These are phyloP conservation scores for Aspergillus sp. DNA, from an alignment of 2,329 filamentous ascomycete genomes.

Conservation along the genomic window DNA sequence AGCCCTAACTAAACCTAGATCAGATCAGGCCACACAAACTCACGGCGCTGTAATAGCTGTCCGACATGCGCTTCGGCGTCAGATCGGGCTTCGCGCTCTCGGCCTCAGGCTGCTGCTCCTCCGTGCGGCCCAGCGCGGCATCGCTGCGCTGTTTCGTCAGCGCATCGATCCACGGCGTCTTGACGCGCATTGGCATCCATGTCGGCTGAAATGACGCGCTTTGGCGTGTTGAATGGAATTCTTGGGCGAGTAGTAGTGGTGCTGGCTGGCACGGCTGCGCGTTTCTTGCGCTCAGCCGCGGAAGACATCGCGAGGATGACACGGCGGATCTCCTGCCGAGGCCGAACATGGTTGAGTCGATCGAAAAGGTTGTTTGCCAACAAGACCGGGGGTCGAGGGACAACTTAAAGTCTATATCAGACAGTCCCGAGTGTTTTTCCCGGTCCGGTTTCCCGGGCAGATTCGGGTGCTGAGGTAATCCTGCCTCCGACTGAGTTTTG, in stretches of 20 bases:
- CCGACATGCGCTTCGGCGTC: constrained; percentile 58
- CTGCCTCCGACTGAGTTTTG: too few species aligned
- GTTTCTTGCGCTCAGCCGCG: constrained; percentile 3
- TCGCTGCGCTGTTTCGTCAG: constrained; percentile 44
- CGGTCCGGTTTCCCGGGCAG: neutral
- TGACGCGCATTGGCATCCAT: constrained; percentile 49
- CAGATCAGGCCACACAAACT: too few species aligned
- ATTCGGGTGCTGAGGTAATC: too few species aligned
- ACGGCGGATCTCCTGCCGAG: constrained; percentile 11
- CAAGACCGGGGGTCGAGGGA: neutral
- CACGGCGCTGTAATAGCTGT: constrained; percentile 61
- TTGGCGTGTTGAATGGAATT: constrained; percentile 21
- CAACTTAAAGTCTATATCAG: constrained; percentile 2
- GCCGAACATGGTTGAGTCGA: constrained; percentile 9
- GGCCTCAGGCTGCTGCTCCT: too few species aligned
- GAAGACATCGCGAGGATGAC: constrained; percentile 13
- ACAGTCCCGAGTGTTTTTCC: constrained; percentile 8
- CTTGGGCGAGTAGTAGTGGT: constrained; percentile 6
- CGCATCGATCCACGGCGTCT: constrained; percentile 61
- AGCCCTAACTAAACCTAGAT: constrained; percentile 6
- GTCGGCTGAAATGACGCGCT: constrained; percentile 21
- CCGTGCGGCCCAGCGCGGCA: constrained; percentile 17
- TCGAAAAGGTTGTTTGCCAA: too few species aligned
- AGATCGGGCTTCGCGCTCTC: constrained; percentile 44
- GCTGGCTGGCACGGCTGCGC: neutral